phyloP scores from a whole-genome alignment of 176 grass and related monocot species.

The Rhynchospora pubera region DNA sequence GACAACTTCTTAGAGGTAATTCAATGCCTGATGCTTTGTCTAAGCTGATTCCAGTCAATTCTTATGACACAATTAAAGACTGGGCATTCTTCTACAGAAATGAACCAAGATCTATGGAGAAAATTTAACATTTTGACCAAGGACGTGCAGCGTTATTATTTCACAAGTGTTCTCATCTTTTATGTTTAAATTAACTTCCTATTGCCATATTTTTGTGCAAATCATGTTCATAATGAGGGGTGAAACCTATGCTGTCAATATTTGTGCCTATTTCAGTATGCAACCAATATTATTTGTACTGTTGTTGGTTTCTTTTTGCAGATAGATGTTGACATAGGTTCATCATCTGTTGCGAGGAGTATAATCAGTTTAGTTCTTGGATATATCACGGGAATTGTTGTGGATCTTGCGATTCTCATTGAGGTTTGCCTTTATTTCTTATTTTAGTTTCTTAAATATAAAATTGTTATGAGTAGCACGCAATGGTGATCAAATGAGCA shows the following conservation, averaged over 20 bases:
- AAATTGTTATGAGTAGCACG: not conserved
- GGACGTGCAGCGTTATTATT: not conserved
- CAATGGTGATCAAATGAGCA: not conserved
- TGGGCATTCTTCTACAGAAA: not conserved
- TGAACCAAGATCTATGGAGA: not conserved
- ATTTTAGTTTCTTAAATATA: not conserved
- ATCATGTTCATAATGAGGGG: not conserved
- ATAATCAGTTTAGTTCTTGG: constrained; percentile 93
- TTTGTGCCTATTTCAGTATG: not conserved
- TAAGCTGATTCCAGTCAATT: not conserved
- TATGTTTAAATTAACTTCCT: not conserved
- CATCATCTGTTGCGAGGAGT: constrained; percentile 83
- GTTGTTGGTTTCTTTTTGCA: constrained; percentile 31
- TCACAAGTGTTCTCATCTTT: not conserved
- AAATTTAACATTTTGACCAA: not conserved
- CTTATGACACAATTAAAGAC: not conserved
- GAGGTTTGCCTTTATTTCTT: constrained; percentile 48
- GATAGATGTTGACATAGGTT: constrained; percentile 98
- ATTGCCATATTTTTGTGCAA: not conserved
- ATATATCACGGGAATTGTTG: constrained; percentile 90
- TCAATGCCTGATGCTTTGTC: not conserved
- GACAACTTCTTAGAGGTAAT: constrained; percentile 97
- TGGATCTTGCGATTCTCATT: constrained; percentile 92
- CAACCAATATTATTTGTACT: not conserved
- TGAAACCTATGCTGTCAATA: not conserved